These are phyloP conservation scores for Fragaria iinumae DNA, from an alignment of 306 rosid genomes.

Conservation along the genomic window DNA sequence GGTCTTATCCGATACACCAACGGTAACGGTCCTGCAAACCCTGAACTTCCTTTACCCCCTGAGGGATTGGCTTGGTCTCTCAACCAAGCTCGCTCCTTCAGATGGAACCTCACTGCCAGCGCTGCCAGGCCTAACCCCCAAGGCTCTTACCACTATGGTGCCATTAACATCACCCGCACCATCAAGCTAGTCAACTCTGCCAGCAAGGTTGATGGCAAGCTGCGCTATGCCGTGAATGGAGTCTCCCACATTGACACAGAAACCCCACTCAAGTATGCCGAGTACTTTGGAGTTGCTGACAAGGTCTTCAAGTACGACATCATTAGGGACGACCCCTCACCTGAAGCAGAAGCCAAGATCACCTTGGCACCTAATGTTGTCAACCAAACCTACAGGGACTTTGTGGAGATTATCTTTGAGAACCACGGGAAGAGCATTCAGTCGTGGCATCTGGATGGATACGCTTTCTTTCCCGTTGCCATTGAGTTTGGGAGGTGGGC, in stretches of 20 bases:
- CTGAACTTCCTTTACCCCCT: conserved; percentile 42
- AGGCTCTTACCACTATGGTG: conserved; percentile 62
- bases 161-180: conserved; percentile 56
- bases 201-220: conserved; percentile 37
- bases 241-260: conserved; percentile 43
- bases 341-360: background rate
- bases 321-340: conserved; percentile 31
- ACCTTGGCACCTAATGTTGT: conserved; percentile 31
- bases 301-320: conserved; percentile 47
- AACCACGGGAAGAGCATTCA: conserved; percentile 61
- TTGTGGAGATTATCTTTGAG: conserved; percentile 59
- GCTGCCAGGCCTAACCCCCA: conserved; percentile 87
- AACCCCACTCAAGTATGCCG: conserved; percentile 63
- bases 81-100: conserved; percentile 56
- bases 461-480: conserved; percentile 54
- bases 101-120: conserved; percentile 71
- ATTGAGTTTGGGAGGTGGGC: conserved; percentile 56
- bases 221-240: conserved; percentile 61
- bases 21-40: conserved; percentile 46
- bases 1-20: conserved; percentile 45
- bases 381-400: conserved; percentile 35
- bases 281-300: conserved; percentile 33
- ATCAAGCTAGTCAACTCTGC: conserved; percentile 46
- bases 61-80: conserved; percentile 71
- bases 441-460: conserved; percentile 55